Base-by-base conservation (phyloP, 1,139 yeast genomes). In the Tardiomyces digboiensis region DNA sequence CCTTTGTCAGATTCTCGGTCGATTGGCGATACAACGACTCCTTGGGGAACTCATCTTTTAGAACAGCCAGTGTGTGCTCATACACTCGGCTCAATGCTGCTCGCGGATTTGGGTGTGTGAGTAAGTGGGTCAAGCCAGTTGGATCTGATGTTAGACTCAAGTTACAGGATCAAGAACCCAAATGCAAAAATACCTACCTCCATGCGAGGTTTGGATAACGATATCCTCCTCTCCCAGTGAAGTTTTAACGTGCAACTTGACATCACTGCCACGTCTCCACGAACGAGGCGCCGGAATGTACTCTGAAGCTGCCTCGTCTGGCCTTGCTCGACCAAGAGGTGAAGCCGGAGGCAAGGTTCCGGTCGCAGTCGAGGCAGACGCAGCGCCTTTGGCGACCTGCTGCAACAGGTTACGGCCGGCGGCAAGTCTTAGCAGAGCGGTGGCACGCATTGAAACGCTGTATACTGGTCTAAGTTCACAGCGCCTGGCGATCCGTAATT, bases 101-200 rank as follows among this genome's bases (percentile, higher is more conserved):
- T 62, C 87, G 77, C 46, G 95, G 95, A 61, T 82, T 75, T 46
- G 95, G 94, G 61, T 85, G 94, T 59, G 81, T 83, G 60, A 70
- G 73, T 49, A 86, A 63, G 1, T 94, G 94, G 7, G 95, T 75
- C 49, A 86, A 59, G 54, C 95, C 95, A 36, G 94, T 85, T 36
- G 91, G 68, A 45, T 57, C 33, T 26, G 33, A 3, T 26, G 33
- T 26, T 26, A 26, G 33, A 13, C 26, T 22, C 26, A 22, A 22
- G 10, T 12, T 12, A 7, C 26, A 22, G 26, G 26, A 22, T n/a
- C n/a, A 22, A 22, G 10, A 22, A 22, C 7, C 7, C 26, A 22
- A 22, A 22, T 8, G 7, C 26, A 8, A 7, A 22, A 22, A 22
- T 16, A 26, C 33, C 3, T 26, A 26, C 33, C 33, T 5, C 33